Base-by-base conservation (phyloP, 2,329 filamentous ascomycete species). In the Tolypocladium cylindrosporum region DNA sequence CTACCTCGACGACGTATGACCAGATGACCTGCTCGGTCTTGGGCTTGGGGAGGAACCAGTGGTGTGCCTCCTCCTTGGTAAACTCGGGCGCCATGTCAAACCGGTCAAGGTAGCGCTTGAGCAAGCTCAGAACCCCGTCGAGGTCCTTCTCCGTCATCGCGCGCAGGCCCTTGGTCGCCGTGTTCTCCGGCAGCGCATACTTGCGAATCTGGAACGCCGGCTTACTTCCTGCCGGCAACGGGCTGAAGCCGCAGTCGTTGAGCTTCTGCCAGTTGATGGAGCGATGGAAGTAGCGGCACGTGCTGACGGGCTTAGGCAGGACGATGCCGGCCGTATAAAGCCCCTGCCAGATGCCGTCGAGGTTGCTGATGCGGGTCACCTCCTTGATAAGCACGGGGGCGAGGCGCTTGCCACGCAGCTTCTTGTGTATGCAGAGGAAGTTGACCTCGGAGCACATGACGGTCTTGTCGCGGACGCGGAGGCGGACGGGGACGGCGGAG, bases 341-440 rank as follows among this genome's bases (percentile, higher is more conserved):
- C 55, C 93, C 94, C 74, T 99, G 94, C 81, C 89, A 97, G 63
- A 95, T 88, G 58, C 87, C 89, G 62, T 89, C 80, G 54, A 91
- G 75, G 73, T 97, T 95, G 78, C 91, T 96, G 62, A 91, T 84
- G 54, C 94, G 88, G 6, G 94, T 99, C 66, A 99, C 91, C 72
- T 99, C 94, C 74, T 97, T 97, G 79, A 99, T 99, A 56, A 99
- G 84, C 2, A 97, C 89, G 0, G 94, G 94, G 0, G 94, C 87
- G 50, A 99, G 84, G 57, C 94, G 87, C 78, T 97, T 97, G 59
- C 89, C 86, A 55, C 94, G 90, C 39, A 99, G 85, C 76, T 97
- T 97, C 80, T 97, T 97, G 80, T 99, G 94, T 57, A 99, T 88
- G 69, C 92, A 96, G 64, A 99, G 86, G 75, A 97, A 99, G 78